phyloP scores from a whole-genome alignment of 108 stramenopile species.

The Epipyxis sp. region DNA sequence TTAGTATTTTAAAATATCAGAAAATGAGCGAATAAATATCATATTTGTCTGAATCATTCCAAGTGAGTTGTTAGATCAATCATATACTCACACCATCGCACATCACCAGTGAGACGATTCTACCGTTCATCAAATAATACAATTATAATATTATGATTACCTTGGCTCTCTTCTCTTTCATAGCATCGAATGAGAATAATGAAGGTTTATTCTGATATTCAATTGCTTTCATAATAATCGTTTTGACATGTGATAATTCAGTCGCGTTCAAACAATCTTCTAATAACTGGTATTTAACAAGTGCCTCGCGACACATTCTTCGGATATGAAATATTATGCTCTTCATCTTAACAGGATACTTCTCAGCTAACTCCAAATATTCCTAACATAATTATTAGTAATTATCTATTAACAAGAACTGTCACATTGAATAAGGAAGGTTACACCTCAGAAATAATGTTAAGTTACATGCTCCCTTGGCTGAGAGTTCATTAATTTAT shows the following conservation, averaged over 20 bases:
- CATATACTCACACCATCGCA: no score
- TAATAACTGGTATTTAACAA: conserved; percentile 71
- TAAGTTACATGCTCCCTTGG: no score
- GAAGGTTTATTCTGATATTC: conserved; percentile 60
- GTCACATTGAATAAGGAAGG: no score
- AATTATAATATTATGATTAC: no score
- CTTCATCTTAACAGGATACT: conserved; percentile 71
- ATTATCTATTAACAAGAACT: neutral
- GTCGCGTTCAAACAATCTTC: conserved; percentile 69
- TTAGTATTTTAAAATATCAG: no score
- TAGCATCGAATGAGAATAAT: conserved; percentile 68
- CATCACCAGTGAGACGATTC: no score
- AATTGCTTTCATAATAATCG: conserved; percentile 56
- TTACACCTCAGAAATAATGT: no score
- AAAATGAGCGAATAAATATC: no score
- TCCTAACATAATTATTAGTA: conserved; percentile 65
- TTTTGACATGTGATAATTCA: conserved; percentile 59
- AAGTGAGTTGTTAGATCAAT: no score
- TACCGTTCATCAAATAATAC: conserved; percentile 71
- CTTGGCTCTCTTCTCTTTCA: conserved; percentile 61
- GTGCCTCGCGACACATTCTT: conserved; percentile 62
- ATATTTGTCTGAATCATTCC: no score
- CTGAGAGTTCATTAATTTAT: no score
- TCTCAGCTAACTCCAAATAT: conserved; percentile 64
- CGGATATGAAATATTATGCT: conserved; percentile 77